Percentiles rank a stretch among this genome's conserved stretches.
Evolutionary conservation across 192 early-diverging fungal genomes (phyloP).

Genomic region (Glomus cerebriforme): DNA sequence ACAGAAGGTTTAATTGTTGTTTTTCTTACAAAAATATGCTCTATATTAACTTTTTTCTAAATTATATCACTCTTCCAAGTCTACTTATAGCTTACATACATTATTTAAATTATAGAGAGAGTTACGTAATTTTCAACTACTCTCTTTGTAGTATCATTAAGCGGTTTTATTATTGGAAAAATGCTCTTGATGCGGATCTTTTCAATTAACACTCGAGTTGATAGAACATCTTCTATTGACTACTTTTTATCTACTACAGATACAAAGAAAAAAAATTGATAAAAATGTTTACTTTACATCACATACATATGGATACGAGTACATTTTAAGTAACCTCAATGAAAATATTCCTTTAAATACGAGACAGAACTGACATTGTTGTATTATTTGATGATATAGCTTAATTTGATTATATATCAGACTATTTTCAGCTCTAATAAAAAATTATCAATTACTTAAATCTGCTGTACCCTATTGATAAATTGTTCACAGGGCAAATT

Average conservation of each 20-base stretch:
- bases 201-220: background rate
- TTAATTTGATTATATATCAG: too few relatives aligned
- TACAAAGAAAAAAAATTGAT: background rate
- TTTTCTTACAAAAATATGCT: background rate
- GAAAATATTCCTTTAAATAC: background rate
- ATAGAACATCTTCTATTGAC: background rate
- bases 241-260: background rate
- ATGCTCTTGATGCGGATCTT: background rate
- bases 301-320: background rate
- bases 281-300: background rate
- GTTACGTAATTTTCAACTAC: background rate
- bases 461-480: too few relatives aligned
- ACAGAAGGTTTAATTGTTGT: background rate
- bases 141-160: background rate
- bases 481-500: too few relatives aligned
- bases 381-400: too few relatives aligned
- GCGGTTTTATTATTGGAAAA: background rate
- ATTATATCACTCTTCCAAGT: constrained; percentile 2
- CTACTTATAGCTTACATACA: background rate
- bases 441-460: too few relatives aligned
- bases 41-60: background rate
- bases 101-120: background rate
- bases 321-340: background rate
- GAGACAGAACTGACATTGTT: background rate
- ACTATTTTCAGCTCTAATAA: too few relatives aligned